Percentiles rank a stretch among this genome's conserved stretches.
These are phyloP conservation scores for Didymella arachidicola DNA, from an alignment of 2,329 filamentous ascomycete genomes.

Conservation along the genomic window DNA sequence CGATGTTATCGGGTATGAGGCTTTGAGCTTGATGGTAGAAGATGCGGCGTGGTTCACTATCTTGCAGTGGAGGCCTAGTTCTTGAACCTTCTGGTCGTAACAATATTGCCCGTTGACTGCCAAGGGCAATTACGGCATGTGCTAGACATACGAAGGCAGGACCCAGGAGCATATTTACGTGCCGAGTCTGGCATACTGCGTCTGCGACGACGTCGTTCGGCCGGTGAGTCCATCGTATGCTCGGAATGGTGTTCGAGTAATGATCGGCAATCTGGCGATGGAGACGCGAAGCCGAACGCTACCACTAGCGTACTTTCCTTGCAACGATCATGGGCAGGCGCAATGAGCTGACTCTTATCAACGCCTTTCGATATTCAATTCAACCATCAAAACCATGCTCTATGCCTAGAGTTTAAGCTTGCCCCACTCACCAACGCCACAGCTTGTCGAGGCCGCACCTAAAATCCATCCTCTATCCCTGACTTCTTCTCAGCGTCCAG, in stretches of 20 bases:
- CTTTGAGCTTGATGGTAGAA: constrained; percentile 12
- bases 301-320: constrained; percentile 1
- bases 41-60: constrained; percentile 10
- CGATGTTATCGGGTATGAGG: constrained; percentile 10
- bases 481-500: constrained; percentile 56
- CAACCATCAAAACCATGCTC: constrained; percentile 9
- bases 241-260: not conserved
- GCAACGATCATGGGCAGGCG: not conserved
- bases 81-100: constrained; percentile 7
- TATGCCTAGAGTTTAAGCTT: constrained; percentile 4
- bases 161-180: constrained; percentile 5
- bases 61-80: not conserved
- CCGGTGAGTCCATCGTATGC: constrained; percentile 10
- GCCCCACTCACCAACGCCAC: not conserved
- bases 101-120: constrained; percentile 16
- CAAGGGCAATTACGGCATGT: constrained; percentile 7
- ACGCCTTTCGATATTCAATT: constrained; percentile 10
- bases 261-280: constrained; percentile 3
- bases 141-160: constrained; percentile 16
- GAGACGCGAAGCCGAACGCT: constrained; percentile 9
- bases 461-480: constrained; percentile 63
- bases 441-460: not conserved
- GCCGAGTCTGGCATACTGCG: constrained; percentile 4
- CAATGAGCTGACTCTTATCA: not conserved
- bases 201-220: constrained; percentile 9